Evolutionary conservation across 352 stramenopile species (phyloP).

Genomic region (Albugo laibachii): DNA sequence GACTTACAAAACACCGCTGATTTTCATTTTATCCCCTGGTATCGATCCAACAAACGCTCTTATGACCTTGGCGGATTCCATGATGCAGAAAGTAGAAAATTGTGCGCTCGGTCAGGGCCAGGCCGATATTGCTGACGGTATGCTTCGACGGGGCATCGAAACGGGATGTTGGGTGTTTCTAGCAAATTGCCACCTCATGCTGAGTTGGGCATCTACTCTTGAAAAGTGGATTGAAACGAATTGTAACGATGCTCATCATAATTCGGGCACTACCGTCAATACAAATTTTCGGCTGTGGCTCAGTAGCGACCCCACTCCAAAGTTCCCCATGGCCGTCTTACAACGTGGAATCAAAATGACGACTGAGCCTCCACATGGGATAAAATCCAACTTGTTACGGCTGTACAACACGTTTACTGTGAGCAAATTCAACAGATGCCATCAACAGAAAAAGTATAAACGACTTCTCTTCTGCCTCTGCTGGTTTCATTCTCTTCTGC

Average conservation of each 20-base stretch:
- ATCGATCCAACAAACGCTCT: conserved; percentile 89
- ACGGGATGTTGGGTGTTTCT: conserved; percentile 89
- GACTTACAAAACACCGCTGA: conserved; percentile 79
- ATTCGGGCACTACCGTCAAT: conserved; percentile 35
- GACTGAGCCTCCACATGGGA: conserved; percentile 83
- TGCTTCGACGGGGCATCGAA: conserved; percentile 72
- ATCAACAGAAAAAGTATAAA: conserved; percentile 80
- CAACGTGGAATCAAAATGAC: conserved; percentile 94
- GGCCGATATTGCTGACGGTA: conserved; percentile 75
- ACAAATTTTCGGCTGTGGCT: conserved; percentile 87
- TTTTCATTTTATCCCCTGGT: conserved; percentile 90
- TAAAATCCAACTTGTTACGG: conserved; percentile 84
- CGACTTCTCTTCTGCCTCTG: conserved; percentile 86
- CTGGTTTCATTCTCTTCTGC: conserved; percentile 91
- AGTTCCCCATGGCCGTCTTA: conserved; percentile 91
- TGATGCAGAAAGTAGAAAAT: conserved; percentile 79
- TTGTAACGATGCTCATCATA: conserved; percentile 8
- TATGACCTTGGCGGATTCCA: conserved; percentile 57
- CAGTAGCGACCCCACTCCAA: conserved; percentile 81
- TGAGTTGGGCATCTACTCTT: conserved; percentile 87
- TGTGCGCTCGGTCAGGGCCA: conserved; percentile 89
- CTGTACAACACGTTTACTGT: conserved; percentile 87
- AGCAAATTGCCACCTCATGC: conserved; percentile 91
- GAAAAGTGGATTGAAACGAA: conserved; percentile 89
- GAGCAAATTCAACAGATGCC: conserved; percentile 73